Evolutionary conservation across 345 rosid genomes (phyloP).

Genomic region (Citrus inodora): DNA sequence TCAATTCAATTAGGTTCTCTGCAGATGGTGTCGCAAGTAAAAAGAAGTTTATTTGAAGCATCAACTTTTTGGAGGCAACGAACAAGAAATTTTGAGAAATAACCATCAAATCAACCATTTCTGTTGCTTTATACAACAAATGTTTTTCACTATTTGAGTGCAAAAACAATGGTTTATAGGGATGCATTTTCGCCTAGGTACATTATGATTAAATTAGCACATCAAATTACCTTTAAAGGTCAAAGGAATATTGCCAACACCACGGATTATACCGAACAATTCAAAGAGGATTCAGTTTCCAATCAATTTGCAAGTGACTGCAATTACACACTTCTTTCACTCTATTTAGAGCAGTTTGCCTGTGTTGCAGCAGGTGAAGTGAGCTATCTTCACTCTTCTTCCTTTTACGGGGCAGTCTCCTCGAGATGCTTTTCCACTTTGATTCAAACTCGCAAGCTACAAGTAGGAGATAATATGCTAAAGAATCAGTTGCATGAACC

Average conservation of each 20-base stretch:
- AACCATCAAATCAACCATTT: neutral
- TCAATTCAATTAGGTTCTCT: too few species aligned
- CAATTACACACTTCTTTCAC: constrained; percentile 35
- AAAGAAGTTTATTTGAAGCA: too few species aligned
- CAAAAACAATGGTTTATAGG: neutral
- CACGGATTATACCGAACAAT: neutral
- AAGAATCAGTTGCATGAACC: neutral
- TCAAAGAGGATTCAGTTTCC: constrained; percentile 34
- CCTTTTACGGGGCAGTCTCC: constrained; percentile 40
- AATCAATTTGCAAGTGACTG: constrained; percentile 41
- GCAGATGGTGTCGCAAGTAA: too few species aligned
- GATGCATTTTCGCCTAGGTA: neutral
- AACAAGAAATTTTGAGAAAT: neutral
- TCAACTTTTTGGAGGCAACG: too few species aligned
- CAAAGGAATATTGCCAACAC: neutral
- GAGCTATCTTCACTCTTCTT: constrained; percentile 24
- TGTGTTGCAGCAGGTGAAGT: constrained; percentile 37
- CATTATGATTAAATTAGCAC: neutral
- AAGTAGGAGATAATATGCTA: neutral
- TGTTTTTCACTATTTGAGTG: neutral
- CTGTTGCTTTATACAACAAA: neutral
- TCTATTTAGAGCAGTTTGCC: constrained; percentile 37
- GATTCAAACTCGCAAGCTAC: constrained; percentile 49
- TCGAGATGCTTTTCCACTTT: constrained; percentile 51
- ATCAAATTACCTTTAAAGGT: neutral